Percentiles rank a stretch among this genome's conserved stretches.
Conservation (phyloP, 495 filamentous ascomycete species). For the Podospora comata region DNA sequence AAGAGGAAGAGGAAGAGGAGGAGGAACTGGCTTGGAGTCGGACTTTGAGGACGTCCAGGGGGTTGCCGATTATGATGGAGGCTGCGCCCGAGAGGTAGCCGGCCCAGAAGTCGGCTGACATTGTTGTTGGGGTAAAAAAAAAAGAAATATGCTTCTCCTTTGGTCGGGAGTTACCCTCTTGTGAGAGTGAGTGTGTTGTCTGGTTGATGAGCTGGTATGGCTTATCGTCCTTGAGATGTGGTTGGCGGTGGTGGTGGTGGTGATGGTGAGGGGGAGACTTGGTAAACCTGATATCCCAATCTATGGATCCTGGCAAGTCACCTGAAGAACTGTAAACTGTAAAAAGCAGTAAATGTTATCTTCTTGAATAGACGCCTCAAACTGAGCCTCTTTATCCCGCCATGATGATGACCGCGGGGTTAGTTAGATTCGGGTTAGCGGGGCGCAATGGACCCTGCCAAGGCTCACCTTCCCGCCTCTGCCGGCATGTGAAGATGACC, state of each 20-base stretch:
- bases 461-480: slow-evolving; percentile 87
- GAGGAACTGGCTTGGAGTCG: slow-evolving; percentile 60
- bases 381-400: slow-evolving; percentile 21
- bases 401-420: not conserved
- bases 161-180: no score
- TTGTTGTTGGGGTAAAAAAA: slow-evolving; percentile 28
- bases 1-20: slow-evolving; percentile 10
- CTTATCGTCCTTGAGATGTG: not conserved
- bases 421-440: not conserved
- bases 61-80: slow-evolving; percentile 84
- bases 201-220: not conserved
- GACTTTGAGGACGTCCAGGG: slow-evolving; percentile 82
- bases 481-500: slow-evolving; percentile 39
- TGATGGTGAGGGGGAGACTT: not conserved
- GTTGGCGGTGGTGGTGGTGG: not conserved
- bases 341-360: not conserved
- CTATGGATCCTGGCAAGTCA: no score
- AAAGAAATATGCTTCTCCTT: no score
- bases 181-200: no score
- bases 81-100: slow-evolving; percentile 80
- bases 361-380: slow-evolving; percentile 51
- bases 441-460: slow-evolving; percentile 56
- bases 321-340: not conserved
- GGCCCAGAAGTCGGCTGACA: slow-evolving; percentile 83
- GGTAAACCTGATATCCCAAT: no score